phyloP scores from a whole-genome alignment of 2,329 filamentous ascomycete species.

The Curvularia spicifera region DNA sequence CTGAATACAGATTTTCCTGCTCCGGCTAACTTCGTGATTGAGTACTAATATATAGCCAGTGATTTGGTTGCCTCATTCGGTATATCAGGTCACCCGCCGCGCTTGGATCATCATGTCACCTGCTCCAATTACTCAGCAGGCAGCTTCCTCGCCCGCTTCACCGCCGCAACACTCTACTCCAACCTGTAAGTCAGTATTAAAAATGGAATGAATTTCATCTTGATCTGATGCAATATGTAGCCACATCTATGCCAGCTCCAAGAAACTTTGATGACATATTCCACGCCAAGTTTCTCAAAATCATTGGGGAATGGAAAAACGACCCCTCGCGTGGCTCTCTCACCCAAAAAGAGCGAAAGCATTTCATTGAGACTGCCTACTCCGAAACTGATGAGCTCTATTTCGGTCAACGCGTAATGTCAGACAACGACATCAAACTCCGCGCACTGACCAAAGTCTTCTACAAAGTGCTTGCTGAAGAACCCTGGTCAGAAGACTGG shows the following conservation, averaged over 20 bases:
- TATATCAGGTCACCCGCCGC: slow-evolving; percentile 36
- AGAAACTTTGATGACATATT: slow-evolving; percentile 47
- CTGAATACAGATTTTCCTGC: slow-evolving; percentile 38
- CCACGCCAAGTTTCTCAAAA: slow-evolving; percentile 43
- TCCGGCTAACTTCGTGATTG: slow-evolving; percentile 5
- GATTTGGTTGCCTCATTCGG: slow-evolving; percentile 21
- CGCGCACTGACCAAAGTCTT: slow-evolving; percentile 49
- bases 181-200: slow-evolving; percentile 18
- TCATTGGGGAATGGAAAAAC: slow-evolving; percentile 42
- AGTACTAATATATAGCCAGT: slow-evolving; percentile 4
- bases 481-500: slow-evolving; percentile 49
- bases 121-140: slow-evolving; percentile 37
- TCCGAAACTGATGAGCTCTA: slow-evolving; percentile 38
- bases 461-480: slow-evolving; percentile 47
- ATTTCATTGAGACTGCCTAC: slow-evolving; percentile 44
- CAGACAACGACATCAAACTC: slow-evolving; percentile 44
- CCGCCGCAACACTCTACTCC: slow-evolving; percentile 25
- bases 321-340: slow-evolving; percentile 37
- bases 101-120: slow-evolving; percentile 43
- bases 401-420: slow-evolving; percentile 38
- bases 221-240: slow-evolving; percentile 13
- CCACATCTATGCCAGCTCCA: slow-evolving; percentile 20
- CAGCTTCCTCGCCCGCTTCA: slow-evolving; percentile 30
- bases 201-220: background rate
- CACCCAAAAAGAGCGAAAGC: slow-evolving; percentile 43